These are phyloP conservation scores for Collybiopsis confluens DNA, from an alignment of 768 basidiomycete genomes.

Conservation along the genomic window DNA sequence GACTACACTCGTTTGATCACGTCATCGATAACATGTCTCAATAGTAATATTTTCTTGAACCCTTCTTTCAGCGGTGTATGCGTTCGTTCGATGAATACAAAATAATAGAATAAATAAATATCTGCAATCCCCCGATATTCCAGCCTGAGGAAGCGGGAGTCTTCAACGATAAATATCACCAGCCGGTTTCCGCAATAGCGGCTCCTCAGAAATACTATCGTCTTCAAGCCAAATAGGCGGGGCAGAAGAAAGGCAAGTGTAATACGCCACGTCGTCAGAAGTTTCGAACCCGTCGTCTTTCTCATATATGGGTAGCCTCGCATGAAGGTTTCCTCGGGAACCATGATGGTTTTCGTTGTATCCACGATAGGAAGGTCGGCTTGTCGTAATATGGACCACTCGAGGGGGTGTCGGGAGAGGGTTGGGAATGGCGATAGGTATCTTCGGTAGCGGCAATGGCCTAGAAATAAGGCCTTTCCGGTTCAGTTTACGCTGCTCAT, in stretches of 20 bases:
- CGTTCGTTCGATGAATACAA: neutral
- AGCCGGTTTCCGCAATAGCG: neutral
- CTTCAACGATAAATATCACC: neutral
- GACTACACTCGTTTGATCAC: too few species aligned
- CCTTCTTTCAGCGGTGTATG: too few species aligned
- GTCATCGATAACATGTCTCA: too few species aligned
- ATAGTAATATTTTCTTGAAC: too few species aligned
- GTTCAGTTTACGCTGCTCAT: neutral
- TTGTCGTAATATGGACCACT: neutral
- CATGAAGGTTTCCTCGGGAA: neutral
- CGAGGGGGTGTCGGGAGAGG: constrained; percentile 6
- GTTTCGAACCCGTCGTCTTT: neutral
- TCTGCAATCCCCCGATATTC: neutral
- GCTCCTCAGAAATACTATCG: neutral
- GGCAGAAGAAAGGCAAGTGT: constrained; percentile 1
- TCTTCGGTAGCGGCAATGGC: neutral
- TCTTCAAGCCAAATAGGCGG: neutral
- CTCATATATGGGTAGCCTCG: neutral
- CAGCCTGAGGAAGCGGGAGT: neutral
- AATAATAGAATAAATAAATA: neutral
- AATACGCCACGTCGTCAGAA: neutral
- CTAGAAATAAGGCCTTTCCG: neutral
- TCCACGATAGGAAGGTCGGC: neutral
- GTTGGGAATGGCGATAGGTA: neutral
- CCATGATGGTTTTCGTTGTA: neutral